Evolutionary conservation across 768 basidiomycete genomes (phyloP).

Genomic region (Tephrocybe sp.): DNA sequence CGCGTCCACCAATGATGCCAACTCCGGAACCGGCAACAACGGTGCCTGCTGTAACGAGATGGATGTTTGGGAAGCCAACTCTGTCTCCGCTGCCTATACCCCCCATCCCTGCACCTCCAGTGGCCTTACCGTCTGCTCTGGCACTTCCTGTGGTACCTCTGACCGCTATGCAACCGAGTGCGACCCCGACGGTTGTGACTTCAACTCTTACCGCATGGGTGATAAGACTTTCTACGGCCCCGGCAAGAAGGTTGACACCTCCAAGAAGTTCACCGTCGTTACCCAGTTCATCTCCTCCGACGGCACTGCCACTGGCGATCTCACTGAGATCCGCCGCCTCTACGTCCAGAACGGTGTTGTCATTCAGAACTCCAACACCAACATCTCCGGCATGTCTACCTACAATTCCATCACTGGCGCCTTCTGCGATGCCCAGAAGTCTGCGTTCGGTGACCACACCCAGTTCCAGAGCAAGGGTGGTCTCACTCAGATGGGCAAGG

Average conservation of each 20-base stretch:
- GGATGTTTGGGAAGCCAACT: conserved; percentile 36
- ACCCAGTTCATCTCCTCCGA: conserved; percentile 22
- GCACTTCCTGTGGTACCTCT: conserved; percentile 32
- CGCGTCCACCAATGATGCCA: conserved; percentile 31
- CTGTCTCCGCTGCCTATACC: conserved; percentile 45
- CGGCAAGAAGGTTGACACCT: conserved; percentile 46
- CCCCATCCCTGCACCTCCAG: conserved; percentile 44
- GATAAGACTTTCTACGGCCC: conserved; percentile 41
- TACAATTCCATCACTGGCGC: conserved; percentile 45
- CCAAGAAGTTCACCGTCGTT: conserved; percentile 19
- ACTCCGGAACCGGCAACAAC: conserved; percentile 40
- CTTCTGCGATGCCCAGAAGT: conserved; percentile 47
- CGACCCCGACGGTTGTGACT: conserved; percentile 57
- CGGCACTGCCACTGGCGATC: conserved; percentile 39
- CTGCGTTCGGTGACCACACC: conserved; percentile 35
- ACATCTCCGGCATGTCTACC: conserved; percentile 37
- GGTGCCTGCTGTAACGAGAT: conserved; percentile 45
- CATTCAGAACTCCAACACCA: conserved; percentile 16
- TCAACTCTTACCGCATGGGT: conserved; percentile 59
- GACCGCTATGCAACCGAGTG: conserved; percentile 42
- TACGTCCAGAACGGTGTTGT: conserved; percentile 6
- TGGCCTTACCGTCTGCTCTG: conserved; percentile 40
- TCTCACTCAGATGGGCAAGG: conserved; percentile 28
- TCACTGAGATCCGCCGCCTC: conserved; percentile 29
- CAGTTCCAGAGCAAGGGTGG: conserved; percentile 30